These are phyloP conservation scores for Fraxinus velutina DNA, from an alignment of 305 asterid species.

Conservation along the genomic window DNA sequence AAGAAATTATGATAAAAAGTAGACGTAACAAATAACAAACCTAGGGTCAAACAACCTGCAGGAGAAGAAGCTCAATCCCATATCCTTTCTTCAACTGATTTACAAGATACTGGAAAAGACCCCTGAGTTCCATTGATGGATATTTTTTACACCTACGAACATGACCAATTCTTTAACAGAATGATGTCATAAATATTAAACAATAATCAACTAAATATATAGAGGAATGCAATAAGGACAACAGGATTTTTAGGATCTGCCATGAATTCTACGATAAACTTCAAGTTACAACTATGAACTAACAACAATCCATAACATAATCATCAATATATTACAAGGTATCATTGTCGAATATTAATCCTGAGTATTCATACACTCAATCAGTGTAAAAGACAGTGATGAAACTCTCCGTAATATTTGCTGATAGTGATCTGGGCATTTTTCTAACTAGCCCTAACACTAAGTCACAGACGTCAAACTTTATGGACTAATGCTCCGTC, in stretches of 20 bases:
- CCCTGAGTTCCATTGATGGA: constrained; percentile 99
- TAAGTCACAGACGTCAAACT: neutral
- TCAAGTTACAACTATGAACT: neutral
- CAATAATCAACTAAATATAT: constrained; percentile 18
- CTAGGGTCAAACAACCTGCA: constrained; percentile 58
- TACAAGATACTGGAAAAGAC: constrained; percentile 96
- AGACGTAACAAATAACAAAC: constrained; percentile 15
- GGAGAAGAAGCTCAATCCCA: constrained; percentile 95
- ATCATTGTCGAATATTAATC: neutral
- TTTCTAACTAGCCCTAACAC: neutral
- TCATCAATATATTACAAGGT: neutral
- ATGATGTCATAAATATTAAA: constrained; percentile 21
- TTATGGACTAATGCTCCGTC: neutral
- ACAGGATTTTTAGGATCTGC: constrained; percentile 5
- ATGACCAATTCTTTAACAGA: constrained; percentile 18
- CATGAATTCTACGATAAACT: neutral
- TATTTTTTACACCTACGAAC: constrained; percentile 90
- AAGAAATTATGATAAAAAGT: constrained; percentile 11
- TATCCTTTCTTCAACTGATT: constrained; percentile 95
- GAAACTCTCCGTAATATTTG: neutral
- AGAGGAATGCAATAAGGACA: neutral
- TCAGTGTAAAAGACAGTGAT: neutral
- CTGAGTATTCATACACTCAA: neutral
- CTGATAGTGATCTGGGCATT: neutral
- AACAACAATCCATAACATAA: neutral